Percentiles rank a stretch among this genome's conserved stretches.
phyloP scores from a whole-genome alignment of 2,329 filamentous ascomycete genomes.

The Paecilomyces dactylethromorphus region DNA sequence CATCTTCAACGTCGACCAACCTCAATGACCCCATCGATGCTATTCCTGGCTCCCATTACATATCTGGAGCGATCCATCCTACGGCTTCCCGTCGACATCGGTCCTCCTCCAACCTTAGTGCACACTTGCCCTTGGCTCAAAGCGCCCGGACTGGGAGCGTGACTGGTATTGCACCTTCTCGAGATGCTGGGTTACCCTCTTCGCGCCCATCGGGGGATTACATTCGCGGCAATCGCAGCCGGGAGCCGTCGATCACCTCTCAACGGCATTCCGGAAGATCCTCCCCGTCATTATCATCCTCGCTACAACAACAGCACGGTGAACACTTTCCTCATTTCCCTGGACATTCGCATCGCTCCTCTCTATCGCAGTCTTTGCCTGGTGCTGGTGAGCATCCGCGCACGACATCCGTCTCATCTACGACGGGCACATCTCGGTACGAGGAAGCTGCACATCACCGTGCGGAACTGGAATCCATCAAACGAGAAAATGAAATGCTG shows the following conservation, averaged over 20 bases:
- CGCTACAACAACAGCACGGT: constrained; percentile 17
- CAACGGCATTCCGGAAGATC: constrained; percentile 26
- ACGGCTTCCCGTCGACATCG: constrained; percentile 51
- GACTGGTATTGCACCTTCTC: constrained; percentile 38
- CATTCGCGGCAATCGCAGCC: constrained; percentile 27
- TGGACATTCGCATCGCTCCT: constrained; percentile 18
- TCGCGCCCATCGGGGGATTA: constrained; percentile 23
- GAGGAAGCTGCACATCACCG: constrained; percentile 37
- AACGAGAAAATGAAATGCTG: constrained; percentile 41
- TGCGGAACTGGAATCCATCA: constrained; percentile 38
- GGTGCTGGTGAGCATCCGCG: constrained; percentile 9
- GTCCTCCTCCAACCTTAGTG: constrained; percentile 49
- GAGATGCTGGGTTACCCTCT: constrained; percentile 24
- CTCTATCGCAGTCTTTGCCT: constrained; percentile 12
- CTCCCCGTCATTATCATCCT: constrained; percentile 22
- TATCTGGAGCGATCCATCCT: constrained; percentile 45
- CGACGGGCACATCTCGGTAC: constrained; percentile 27
- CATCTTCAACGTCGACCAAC: constrained; percentile 49
- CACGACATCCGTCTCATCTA: constrained; percentile 20
- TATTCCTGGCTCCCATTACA: constrained; percentile 33
- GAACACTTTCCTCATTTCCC: constrained; percentile 20
- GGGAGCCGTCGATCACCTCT: constrained; percentile 36
- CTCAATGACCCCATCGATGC: constrained; percentile 43
- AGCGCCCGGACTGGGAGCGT: constrained; percentile 29
- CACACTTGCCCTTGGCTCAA: constrained; percentile 31